Evolutionary conservation across 1,284 basidiomycete species (phyloP).

Genomic region (Apiotrichum mycotoxinovorans): DNA sequence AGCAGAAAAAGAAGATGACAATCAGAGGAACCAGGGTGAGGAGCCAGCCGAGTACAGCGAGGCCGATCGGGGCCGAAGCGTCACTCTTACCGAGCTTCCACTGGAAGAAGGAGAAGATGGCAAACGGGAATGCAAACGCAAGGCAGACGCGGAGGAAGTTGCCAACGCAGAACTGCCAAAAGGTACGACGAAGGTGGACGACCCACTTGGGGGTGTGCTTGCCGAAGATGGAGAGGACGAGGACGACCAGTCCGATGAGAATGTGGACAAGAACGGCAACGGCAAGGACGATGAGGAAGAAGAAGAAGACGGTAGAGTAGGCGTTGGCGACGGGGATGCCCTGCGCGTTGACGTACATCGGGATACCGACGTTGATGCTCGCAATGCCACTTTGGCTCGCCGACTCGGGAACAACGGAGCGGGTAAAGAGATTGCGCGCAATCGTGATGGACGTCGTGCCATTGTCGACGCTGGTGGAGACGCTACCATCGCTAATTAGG

Average conservation of each 20-base stretch:
- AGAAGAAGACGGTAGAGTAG: conserved; percentile 76
- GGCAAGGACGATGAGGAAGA: conserved; percentile 61
- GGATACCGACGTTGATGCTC: conserved; percentile 65
- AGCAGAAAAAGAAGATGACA: conserved; percentile 33
- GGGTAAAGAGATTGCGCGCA: conserved; percentile 56
- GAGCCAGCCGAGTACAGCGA: conserved; percentile 60
- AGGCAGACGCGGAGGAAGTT: conserved; percentile 56
- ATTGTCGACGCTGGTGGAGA: background rate
- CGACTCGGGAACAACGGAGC: background rate
- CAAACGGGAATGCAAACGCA: conserved; percentile 63
- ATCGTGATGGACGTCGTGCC: too few relatives aligned
- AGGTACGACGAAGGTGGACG: conserved; percentile 54
- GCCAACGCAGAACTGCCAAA: conserved; percentile 49
- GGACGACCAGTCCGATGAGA: conserved; percentile 56
- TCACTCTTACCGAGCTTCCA: conserved; percentile 70
- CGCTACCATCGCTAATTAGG: background rate
- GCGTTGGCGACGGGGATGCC: conserved; percentile 74
- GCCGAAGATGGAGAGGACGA: conserved; percentile 27
- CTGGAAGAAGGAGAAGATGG: conserved; percentile 77
- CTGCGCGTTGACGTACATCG: conserved; percentile 71
- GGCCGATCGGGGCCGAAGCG: conserved; percentile 72
- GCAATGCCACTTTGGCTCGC: background rate
- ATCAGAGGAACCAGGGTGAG: conserved; percentile 59
- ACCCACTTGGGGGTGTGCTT: conserved; percentile 28
- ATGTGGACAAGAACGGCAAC: conserved; percentile 60